Percentiles rank a stretch among this genome's conserved stretches.
Evolutionary conservation across 495 filamentous ascomycete species (phyloP).

Genomic region (Durotheca rogersii): DNA sequence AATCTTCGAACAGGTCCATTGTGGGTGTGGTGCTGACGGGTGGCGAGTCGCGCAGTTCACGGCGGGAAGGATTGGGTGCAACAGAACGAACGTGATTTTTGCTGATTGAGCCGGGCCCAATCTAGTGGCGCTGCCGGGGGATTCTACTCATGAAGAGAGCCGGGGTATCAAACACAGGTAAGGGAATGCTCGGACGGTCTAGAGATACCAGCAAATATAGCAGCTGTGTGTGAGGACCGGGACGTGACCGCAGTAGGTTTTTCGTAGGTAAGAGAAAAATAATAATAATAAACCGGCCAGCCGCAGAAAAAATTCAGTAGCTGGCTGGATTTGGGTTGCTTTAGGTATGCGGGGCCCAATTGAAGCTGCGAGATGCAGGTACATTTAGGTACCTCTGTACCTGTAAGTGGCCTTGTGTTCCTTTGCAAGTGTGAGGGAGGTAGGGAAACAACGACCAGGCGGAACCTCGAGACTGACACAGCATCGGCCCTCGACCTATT

Average conservation of each 20-base stretch:
- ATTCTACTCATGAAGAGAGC: neutral
- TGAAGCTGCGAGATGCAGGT: too few relatives aligned
- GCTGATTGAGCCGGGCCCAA: neutral
- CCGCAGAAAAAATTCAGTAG: slow-evolving; percentile 26
- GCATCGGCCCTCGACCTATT: too few relatives aligned
- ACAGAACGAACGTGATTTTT: neutral
- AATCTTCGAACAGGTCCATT: slow-evolving; percentile 85
- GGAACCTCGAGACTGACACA: too few relatives aligned
- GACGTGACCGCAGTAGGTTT: slow-evolving; percentile 21
- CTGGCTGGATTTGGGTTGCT: too few relatives aligned
- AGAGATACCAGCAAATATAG: neutral
- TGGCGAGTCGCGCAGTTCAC: neutral
- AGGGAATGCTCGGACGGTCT: neutral
- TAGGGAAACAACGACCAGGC: too few relatives aligned
- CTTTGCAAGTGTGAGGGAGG: too few relatives aligned
- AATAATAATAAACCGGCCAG: slow-evolving; percentile 21
- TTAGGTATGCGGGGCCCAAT: too few relatives aligned
- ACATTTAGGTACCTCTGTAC: neutral
- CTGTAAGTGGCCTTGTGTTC: neutral
- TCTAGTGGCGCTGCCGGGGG: neutral
- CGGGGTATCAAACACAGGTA: neutral
- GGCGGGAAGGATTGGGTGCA: neutral
- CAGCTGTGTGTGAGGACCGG: neutral
- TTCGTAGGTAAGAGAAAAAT: slow-evolving; percentile 9
- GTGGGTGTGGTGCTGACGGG: slow-evolving; percentile 19